Conservation (phyloP, 306 rosid species). For the Leucaena leucocephala region DNA sequence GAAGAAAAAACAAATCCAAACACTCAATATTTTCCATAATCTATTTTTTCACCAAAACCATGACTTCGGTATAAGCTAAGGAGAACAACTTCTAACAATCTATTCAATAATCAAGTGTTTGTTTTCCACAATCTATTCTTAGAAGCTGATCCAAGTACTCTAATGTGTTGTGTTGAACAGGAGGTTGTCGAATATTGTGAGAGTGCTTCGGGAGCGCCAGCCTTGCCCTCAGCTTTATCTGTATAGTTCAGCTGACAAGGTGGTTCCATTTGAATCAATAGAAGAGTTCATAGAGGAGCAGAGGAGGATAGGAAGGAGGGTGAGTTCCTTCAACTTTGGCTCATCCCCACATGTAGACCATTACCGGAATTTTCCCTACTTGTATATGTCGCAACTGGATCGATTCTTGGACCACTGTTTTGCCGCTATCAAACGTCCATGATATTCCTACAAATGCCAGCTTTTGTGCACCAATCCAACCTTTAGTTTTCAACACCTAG, state of each 20-base stretch:
- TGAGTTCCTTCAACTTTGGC: constrained; percentile 65
- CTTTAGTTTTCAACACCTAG: not conserved
- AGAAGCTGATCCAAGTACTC: too few species aligned
- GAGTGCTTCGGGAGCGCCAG: constrained; percentile 52
- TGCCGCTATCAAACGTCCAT: constrained; percentile 31
- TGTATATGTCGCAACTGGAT: constrained; percentile 54
- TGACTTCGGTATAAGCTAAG: too few species aligned
- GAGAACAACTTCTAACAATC: too few species aligned
- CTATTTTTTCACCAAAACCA: too few species aligned
- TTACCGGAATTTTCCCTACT: constrained; percentile 65
- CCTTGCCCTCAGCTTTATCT: constrained; percentile 90
- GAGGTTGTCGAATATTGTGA: constrained; percentile 66
- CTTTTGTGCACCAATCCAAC: not conserved
- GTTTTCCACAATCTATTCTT: too few species aligned
- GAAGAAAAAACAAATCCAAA: too few species aligned
- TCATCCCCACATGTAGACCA: constrained; percentile 92
- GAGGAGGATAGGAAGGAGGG: constrained; percentile 59
- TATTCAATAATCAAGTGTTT: too few species aligned
- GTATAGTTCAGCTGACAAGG: constrained; percentile 85
- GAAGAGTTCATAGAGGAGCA: constrained; percentile 75
- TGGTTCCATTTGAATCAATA: constrained; percentile 67
- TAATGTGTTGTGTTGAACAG: constrained; percentile 45
- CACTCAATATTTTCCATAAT: too few species aligned
- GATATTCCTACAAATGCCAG: constrained; percentile 24
- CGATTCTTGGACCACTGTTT: constrained; percentile 57